A percentile compares a stretch with the other conserved stretches of the same genome.
These are phyloP conservation scores for Chaetothyriales sp. DNA, from an alignment of 2,329 filamentous ascomycete species.

Conservation along the genomic window DNA sequence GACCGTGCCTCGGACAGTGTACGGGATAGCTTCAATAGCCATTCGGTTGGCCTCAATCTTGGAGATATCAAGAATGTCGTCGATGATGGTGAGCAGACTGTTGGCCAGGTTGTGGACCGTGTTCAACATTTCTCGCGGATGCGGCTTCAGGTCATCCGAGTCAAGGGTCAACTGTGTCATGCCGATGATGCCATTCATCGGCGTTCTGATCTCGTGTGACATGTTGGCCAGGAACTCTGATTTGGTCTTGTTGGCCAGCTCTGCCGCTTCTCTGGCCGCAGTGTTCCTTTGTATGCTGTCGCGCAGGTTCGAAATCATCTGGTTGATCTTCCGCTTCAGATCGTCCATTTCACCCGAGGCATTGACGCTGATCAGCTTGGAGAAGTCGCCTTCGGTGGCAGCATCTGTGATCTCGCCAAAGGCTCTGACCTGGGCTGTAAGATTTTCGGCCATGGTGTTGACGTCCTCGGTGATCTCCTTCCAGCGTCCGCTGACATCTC, in stretches of 20 bases:
- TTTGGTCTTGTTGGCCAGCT: constrained; percentile 94
- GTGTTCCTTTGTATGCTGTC: constrained; percentile 97
- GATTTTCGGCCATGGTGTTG: constrained; percentile 75
- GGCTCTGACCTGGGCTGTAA: constrained; percentile 91
- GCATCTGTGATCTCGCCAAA: constrained; percentile 98
- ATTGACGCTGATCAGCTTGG: constrained; percentile 89
- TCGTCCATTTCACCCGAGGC: constrained; percentile 99
- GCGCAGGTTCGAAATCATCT: constrained; percentile 91
- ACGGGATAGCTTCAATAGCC: constrained; percentile 96
- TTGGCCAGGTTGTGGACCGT: constrained; percentile 95
- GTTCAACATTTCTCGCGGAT: constrained; percentile 95
- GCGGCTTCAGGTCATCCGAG: constrained; percentile 83
- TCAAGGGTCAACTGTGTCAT: constrained; percentile 96
- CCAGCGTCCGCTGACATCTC: constrained; percentile 85
- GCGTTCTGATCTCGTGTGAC: constrained; percentile 95
- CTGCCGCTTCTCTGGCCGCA: constrained; percentile 84
- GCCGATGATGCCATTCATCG: constrained; percentile 94
- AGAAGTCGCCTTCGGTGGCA: constrained; percentile 92
- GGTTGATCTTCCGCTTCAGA: constrained; percentile 96
- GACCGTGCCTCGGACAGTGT: constrained; percentile 82
- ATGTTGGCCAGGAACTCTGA: constrained; percentile 98
- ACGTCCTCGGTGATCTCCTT: constrained; percentile 96
- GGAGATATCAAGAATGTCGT: constrained; percentile 56
- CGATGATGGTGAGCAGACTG: constrained; percentile 90
- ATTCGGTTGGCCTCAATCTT: constrained; percentile 89